Percentiles rank a stretch among this genome's conserved stretches.
Conservation (phyloP, 345 rosid species). For the Brassica rapa region DNA sequence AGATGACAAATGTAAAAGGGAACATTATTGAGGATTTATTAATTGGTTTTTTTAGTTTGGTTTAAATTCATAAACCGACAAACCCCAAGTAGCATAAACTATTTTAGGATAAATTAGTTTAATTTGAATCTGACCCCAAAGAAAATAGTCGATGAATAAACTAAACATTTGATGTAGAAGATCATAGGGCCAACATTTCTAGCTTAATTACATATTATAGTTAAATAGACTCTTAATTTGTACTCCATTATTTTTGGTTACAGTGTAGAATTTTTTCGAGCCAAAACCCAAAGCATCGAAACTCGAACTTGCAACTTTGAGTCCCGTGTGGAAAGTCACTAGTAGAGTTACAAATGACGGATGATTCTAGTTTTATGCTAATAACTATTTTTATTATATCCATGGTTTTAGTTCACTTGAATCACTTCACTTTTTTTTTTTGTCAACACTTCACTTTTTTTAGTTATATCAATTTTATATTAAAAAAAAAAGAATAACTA, state of each 20-base stretch:
- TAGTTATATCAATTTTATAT: not conserved
- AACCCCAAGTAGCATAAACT: not conserved
- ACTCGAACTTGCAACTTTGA: not conserved
- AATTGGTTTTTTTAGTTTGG: not conserved
- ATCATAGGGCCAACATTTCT: not conserved
- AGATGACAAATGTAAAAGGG: not conserved
- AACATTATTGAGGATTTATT: not conserved
- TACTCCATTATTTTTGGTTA: not conserved
- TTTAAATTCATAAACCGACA: not conserved
- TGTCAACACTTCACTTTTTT: not conserved
- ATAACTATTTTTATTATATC: not conserved
- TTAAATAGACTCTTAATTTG: not conserved
- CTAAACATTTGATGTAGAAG: not conserved
- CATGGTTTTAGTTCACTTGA: not conserved
- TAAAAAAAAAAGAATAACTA: not conserved
- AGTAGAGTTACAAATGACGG: not conserved
- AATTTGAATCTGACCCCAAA: not conserved
- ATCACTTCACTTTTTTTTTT: no score
- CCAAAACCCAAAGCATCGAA: not conserved
- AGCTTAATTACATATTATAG: not conserved
- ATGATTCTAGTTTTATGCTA: not conserved
- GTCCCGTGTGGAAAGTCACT: not conserved
- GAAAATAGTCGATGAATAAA: constrained; percentile 5
- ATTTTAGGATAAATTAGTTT: not conserved
- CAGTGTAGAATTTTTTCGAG: not conserved